Evolutionary conservation across 208 protist species (phyloP).

Genomic region (Wallacemonas sp.): DNA sequence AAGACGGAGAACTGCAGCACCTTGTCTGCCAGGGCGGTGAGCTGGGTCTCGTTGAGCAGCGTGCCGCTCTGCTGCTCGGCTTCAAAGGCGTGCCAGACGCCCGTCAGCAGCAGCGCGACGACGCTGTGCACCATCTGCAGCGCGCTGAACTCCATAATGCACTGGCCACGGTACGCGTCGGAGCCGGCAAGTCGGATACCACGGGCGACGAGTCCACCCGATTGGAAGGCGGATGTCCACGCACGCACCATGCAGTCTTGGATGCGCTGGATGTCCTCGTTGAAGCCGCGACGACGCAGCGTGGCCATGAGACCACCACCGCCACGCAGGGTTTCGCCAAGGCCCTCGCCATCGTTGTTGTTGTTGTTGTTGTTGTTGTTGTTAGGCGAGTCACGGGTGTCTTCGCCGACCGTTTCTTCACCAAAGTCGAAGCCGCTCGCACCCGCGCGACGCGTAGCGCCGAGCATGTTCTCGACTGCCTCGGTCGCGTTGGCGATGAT

Average conservation of each 20-base stretch:
- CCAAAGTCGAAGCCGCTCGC: background rate
- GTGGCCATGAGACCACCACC: background rate
- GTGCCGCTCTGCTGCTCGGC: slow-evolving; percentile 83
- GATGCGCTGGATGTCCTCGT: slow-evolving; percentile 71
- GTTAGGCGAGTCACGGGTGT: slow-evolving; percentile 5
- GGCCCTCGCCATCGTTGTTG: background rate
- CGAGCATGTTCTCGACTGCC: slow-evolving; percentile 14
- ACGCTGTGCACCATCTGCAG: slow-evolving; percentile 92
- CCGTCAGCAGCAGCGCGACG: slow-evolving; percentile 91
- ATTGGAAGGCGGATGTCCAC: slow-evolving; percentile 83
- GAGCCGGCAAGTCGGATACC: slow-evolving; percentile 69
- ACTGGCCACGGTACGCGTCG: slow-evolving; percentile 54
- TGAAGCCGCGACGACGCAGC: slow-evolving; percentile 19
- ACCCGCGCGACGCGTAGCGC: slow-evolving; percentile 9
- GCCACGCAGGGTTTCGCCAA: background rate
- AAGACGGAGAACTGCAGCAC: slow-evolving; percentile 93
- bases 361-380: slow-evolving; percentile 1
- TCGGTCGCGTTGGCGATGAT: slow-evolving; percentile 31
- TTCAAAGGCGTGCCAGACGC: slow-evolving; percentile 88
- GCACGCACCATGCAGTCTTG: slow-evolving; percentile 86
- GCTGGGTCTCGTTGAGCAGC: slow-evolving; percentile 20
- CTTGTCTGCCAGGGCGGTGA: slow-evolving; percentile 68
- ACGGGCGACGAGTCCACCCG: slow-evolving; percentile 75
- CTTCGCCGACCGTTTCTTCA: background rate
- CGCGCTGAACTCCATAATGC: slow-evolving; percentile 95